These are phyloP conservation scores for Aspergillus leporis DNA, from an alignment of 495 filamentous ascomycete genomes.

Conservation along the genomic window DNA sequence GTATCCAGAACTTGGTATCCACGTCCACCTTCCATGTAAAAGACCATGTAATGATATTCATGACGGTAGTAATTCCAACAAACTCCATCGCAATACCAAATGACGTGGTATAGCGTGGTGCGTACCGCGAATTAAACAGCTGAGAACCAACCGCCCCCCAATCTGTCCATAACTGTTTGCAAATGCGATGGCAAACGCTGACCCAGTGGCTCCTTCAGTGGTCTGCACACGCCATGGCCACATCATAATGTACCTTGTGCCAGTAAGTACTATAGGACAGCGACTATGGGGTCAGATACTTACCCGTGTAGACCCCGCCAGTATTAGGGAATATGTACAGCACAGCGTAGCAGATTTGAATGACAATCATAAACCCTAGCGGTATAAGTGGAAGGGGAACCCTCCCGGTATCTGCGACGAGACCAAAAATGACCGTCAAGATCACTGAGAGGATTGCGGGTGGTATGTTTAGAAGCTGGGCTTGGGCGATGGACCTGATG, in stretches of 20 bases:
- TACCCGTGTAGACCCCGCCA: constrained; percentile 41
- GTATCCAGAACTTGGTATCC: constrained; percentile 41
- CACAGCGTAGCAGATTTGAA: constrained; percentile 43
- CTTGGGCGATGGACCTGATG: constrained; percentile 36
- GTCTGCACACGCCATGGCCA: constrained; percentile 45
- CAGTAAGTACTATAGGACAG: background rate
- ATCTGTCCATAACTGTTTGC: constrained; percentile 42
- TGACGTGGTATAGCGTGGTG: constrained; percentile 31
- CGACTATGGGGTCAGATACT: constrained; percentile 10
- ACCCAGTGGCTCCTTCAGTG: constrained; percentile 42
- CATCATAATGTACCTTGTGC: constrained; percentile 30
- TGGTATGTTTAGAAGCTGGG: constrained; percentile 38
- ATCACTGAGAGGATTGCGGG: constrained; percentile 32
- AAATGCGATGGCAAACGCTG: constrained; percentile 47
- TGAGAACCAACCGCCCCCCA: constrained; percentile 37
- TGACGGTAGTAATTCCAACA: constrained; percentile 20
- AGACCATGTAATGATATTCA: constrained; percentile 23
- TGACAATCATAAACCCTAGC: constrained; percentile 39
- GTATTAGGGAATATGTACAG: constrained; percentile 38
- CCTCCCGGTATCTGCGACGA: constrained; percentile 39
- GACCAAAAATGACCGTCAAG: constrained; percentile 32
- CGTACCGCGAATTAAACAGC: constrained; percentile 35
- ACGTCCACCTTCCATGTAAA: constrained; percentile 35
- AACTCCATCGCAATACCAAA: constrained; percentile 38
- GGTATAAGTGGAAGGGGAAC: constrained; percentile 41